Evolutionary conservation across 805 yeast genomes (phyloP), one percentile per base, ranked within the genome.

Genomic region (Nakazawaea pomicola): DNA sequence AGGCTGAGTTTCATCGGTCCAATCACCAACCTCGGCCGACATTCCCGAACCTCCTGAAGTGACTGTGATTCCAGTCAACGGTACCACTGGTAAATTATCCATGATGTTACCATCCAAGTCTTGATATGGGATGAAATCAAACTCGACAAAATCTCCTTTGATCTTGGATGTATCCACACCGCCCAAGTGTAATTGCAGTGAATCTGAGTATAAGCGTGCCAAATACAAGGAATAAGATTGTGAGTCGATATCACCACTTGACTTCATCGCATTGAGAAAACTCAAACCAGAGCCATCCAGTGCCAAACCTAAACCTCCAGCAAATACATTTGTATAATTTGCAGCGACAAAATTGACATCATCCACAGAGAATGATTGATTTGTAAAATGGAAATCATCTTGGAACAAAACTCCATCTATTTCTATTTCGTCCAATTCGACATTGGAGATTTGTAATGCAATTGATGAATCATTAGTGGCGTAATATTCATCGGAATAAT

Each of bases 111-210:
- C 49, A 6, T 29, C 28, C 2, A 20, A 10, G 32, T 58, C 57
- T 11, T 47, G 29, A 19, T 62, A 64, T 7, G 83, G 76, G 3
- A 80, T 53, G 50, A 71, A 70, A 29, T 74, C 68, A 49, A 70
- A 82, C 31, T 60, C 56, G 19, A 68, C 70, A 12, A 81, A 55
- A 24, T 68, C 64, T 1, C 80, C 84, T 6, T 50, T 49, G 45
- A 56, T 73, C 35, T 67, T 64, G 21, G 61, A 56, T 8, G 65
- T 60, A 50, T 79, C 76, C 4, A 83, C 74, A 3, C 75, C 78
- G 9, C 93, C 90, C 2, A 81, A 62, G 6, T 80, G 54, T 10
- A 83, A 43, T 32, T 52, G 54, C 8, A 73, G 69, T 20, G 52
- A 38, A 17, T 53, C 23, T 4, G 38, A 33, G 44, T 51, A 53